Conservation (phyloP, 2,329 filamentous ascomycete genomes). For the Penicillium capsulatum region DNA sequence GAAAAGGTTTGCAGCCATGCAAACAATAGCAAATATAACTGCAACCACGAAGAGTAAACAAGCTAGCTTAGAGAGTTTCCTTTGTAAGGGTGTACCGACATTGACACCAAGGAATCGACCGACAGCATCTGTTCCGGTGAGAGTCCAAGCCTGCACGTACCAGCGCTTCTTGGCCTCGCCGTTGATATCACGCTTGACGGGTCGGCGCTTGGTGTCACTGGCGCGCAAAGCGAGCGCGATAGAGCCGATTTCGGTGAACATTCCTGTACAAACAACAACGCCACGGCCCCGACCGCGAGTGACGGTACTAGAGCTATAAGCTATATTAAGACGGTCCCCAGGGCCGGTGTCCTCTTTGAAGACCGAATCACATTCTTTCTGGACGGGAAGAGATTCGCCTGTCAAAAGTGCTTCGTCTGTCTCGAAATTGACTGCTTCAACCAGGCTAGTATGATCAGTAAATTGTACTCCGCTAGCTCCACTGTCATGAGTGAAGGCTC, state of each 20-base stretch:
- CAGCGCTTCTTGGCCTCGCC: conserved; percentile 51
- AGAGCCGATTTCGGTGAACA: conserved; percentile 61
- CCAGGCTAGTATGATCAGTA: conserved; percentile 33
- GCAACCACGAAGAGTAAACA: conserved; percentile 65
- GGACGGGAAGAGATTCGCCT: conserved; percentile 59
- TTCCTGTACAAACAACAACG: conserved; percentile 59
- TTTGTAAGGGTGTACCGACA: conserved; percentile 65
- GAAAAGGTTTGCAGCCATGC: conserved; percentile 61
- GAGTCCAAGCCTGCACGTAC: conserved; percentile 49
- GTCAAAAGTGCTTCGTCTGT: conserved; percentile 66
- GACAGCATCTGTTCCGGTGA: conserved; percentile 55
- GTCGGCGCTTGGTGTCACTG: conserved; percentile 50
- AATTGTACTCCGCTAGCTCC: not conserved
- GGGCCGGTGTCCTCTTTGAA: conserved; percentile 53
- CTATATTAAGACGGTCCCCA: conserved; percentile 59
- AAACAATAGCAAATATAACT: conserved; percentile 64
- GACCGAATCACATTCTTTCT: conserved; percentile 45
- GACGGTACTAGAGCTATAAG: conserved; percentile 59
- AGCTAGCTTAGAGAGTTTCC: conserved; percentile 64
- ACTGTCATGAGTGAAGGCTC: conserved; percentile 26
- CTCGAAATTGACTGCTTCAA: conserved; percentile 66
- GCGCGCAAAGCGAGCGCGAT: conserved; percentile 62
- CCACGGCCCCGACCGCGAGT: conserved; percentile 58
- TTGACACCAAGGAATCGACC: conserved; percentile 64
- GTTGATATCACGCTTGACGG: conserved; percentile 50